phyloP scores from a whole-genome alignment of 768 basidiomycete species.

The Boletus pseudopeckii region DNA sequence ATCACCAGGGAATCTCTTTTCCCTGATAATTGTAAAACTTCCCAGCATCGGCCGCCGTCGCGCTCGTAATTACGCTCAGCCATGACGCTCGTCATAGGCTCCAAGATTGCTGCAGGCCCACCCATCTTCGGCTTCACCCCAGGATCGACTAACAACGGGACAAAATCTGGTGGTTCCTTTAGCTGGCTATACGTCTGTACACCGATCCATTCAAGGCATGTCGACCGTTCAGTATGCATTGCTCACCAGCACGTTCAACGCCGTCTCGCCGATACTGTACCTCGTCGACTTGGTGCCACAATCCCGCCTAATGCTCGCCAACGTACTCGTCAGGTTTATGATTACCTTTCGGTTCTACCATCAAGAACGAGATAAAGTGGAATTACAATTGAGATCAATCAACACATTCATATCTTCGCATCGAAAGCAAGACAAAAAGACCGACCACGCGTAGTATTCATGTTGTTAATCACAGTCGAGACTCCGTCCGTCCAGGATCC shows the following conservation, averaged over 20 bases:
- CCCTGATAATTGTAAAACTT: constrained; percentile 10
- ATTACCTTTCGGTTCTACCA: constrained; percentile 32
- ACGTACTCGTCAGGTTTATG: constrained; percentile 30
- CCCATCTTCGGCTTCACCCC: too few species aligned
- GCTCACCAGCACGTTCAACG: constrained; percentile 1
- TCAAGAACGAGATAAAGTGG: neutral
- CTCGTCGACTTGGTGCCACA: neutral
- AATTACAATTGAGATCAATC: neutral
- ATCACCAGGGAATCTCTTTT: constrained; percentile 2
- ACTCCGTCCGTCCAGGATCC: constrained; percentile 19
- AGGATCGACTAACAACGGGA: constrained; percentile 80
- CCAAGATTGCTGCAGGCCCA: too few species aligned
- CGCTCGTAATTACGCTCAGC: constrained; percentile 5
- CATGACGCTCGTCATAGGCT: too few species aligned
- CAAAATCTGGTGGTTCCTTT: neutral
- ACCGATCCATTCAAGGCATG: neutral
- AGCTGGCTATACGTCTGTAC: neutral
- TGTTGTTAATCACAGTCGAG: constrained; percentile 35
- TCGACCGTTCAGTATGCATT: neutral
- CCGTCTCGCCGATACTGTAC: constrained; percentile 3
- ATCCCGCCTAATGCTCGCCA: constrained; percentile 27
- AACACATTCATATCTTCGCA: neutral
- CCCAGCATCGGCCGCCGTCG: constrained; percentile 1
- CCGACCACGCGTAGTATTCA: constrained; percentile 34
- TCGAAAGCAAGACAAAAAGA: neutral